Evolutionary conservation across 495 filamentous ascomycete genomes (phyloP).

Genomic region (Aspergillus homomorphus): DNA sequence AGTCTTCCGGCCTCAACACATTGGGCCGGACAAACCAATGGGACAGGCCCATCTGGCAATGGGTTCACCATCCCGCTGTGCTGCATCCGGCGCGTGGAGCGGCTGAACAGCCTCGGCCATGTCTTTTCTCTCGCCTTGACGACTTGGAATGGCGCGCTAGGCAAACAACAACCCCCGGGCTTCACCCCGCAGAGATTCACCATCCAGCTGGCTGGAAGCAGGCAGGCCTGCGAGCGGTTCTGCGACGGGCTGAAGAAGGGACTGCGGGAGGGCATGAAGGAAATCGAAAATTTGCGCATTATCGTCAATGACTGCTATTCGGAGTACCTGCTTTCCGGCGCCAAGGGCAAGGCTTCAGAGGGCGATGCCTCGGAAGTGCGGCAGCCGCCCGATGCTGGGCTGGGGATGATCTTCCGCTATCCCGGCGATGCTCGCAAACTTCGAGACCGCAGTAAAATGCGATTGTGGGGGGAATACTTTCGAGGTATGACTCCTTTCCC

Average conservation of each 20-base stretch:
- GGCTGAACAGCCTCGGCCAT: conserved; percentile 83
- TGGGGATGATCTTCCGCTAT: conserved; percentile 92
- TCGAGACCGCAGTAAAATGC: conserved; percentile 93
- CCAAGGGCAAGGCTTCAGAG: conserved; percentile 35
- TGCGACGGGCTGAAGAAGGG: conserved; percentile 93
- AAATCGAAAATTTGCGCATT: conserved; percentile 74
- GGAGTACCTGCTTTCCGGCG: conserved; percentile 74
- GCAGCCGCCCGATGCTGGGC: conserved; percentile 81
- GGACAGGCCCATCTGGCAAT: conserved; percentile 89
- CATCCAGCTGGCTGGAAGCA: conserved; percentile 82
- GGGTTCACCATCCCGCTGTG: conserved; percentile 95
- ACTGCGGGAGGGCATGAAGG: conserved; percentile 76
- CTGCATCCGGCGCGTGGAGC: conserved; percentile 85
- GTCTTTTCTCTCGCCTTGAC: conserved; percentile 92
- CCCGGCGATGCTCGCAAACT: conserved; percentile 95
- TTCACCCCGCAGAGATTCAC: conserved; percentile 75
- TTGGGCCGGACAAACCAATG: conserved; percentile 86
- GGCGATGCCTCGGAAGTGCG: conserved; percentile 44
- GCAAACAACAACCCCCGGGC: conserved; percentile 53
- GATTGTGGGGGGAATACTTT: conserved; percentile 93
- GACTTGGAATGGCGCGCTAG: conserved; percentile 79
- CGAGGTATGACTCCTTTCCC: conserved; percentile 48
- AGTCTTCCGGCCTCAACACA: conserved; percentile 69
- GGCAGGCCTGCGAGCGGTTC: conserved; percentile 87
- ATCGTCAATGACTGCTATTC: conserved; percentile 86